These are phyloP conservation scores for Arabidopsis hybrid DNA, from an alignment of 441 rosid species.

Conservation along the genomic window DNA sequence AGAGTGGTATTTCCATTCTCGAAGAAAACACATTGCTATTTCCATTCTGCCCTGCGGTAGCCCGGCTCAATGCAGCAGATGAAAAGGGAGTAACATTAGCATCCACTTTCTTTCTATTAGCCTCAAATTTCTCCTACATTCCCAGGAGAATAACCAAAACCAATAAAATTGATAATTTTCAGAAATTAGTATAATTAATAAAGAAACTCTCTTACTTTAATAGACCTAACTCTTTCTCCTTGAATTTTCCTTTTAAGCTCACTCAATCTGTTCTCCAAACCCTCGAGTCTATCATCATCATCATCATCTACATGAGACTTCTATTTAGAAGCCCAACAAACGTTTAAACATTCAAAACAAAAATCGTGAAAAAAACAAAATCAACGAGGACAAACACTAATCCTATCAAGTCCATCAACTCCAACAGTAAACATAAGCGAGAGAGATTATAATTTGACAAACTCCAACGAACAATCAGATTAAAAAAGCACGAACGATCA, in stretches of 20 bases:
- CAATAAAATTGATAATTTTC: not conserved
- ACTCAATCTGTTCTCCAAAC: conserved; percentile 63
- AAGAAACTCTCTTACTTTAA: conserved; percentile 35
- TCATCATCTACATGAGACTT: conserved; percentile 41
- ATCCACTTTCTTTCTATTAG: conserved; percentile 65
- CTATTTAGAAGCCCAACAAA: conserved; percentile 32
- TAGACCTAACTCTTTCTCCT: conserved; percentile 44
- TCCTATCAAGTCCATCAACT: conserved; percentile 6
- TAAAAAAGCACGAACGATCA: conserved; percentile 20
- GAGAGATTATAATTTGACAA: not conserved
- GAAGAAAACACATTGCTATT: conserved; percentile 44
- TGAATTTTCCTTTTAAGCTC: conserved; percentile 84
- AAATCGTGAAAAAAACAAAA: not conserved
- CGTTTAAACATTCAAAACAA: conserved; percentile 19
- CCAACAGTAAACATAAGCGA: not conserved
- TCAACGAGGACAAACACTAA: not conserved
- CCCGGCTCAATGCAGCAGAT: conserved; percentile 55
- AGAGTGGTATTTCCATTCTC: conserved; percentile 66
- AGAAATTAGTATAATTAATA: not conserved
- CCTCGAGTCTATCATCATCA: conserved; percentile 43
- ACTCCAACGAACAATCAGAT: not conserved
- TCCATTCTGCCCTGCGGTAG: conserved; percentile 46
- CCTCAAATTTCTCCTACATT: conserved; percentile 70
- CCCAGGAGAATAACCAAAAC: conserved; percentile 5
- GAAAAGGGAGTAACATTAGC: conserved; percentile 51